phyloP scores from a whole-genome alignment of 768 basidiomycete species.

The Mycena vulgaris region DNA sequence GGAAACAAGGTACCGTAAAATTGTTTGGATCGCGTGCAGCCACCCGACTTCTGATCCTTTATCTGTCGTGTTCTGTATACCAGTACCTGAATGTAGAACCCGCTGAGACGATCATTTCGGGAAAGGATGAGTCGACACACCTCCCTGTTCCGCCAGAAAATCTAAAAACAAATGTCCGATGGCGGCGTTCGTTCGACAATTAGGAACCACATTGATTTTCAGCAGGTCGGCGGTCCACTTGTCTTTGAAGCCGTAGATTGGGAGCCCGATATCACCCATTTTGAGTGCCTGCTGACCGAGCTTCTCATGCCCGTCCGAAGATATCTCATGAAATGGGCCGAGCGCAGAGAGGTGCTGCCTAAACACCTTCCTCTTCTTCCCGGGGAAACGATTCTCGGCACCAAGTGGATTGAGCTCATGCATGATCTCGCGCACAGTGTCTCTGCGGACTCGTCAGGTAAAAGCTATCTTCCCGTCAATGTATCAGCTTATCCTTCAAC shows the following conservation, averaged over 20 bases:
- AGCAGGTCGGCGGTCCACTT: conserved; percentile 43
- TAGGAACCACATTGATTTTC: conserved; percentile 43
- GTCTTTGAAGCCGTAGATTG: conserved; percentile 31
- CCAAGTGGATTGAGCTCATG: conserved; percentile 29
- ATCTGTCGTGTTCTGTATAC: conserved; percentile 48
- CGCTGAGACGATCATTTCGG: no score
- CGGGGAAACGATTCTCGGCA: conserved; percentile 30
- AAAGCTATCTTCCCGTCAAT: no score
- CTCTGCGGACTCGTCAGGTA: background rate
- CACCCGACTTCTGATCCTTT: conserved; percentile 47
- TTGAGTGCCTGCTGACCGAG: conserved; percentile 41
- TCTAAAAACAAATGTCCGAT: conserved; percentile 53
- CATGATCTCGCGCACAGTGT: background rate
- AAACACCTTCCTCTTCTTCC: conserved; percentile 18
- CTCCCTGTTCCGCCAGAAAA: conserved; percentile 43
- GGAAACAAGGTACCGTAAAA: conserved; percentile 39
- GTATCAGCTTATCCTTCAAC: background rate
- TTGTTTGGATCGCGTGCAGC: background rate
- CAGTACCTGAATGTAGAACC: no score
- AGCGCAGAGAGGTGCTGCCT: background rate
- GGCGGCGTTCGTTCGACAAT: conserved; percentile 39
- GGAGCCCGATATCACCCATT: conserved; percentile 48
- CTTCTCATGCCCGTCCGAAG: conserved; percentile 49
- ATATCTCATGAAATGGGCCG: conserved; percentile 42
- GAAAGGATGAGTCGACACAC: conserved; percentile 45